Conservation (phyloP, 2,329 filamentous ascomycete species). For the Alternaria sp. region DNA sequence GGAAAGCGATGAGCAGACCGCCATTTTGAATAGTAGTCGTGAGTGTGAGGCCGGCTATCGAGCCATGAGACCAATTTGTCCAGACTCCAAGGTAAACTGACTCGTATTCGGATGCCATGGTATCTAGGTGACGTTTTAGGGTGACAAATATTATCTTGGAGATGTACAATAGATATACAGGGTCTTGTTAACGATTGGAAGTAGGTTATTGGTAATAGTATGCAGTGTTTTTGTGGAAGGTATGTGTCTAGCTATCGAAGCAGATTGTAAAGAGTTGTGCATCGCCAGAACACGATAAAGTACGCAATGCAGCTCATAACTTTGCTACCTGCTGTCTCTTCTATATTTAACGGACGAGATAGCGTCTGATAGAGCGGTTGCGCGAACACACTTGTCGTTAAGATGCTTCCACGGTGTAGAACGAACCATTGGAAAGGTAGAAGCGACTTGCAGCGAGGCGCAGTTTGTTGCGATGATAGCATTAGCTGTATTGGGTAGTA, state of each 20-base stretch:
- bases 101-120: background rate
- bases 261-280: background rate
- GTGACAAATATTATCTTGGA: background rate
- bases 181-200: background rate
- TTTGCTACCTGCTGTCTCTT: background rate
- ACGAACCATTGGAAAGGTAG: background rate
- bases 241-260: background rate
- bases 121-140: background rate
- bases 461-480: background rate
- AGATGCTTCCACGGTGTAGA: background rate
- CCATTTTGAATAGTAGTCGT: slow-evolving; percentile 39
- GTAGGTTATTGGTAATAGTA: background rate
- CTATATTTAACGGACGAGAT: background rate
- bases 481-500: background rate
- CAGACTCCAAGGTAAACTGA: slow-evolving; percentile 14
- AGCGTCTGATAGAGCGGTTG: background rate
- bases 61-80: slow-evolving; percentile 29
- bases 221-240: background rate
- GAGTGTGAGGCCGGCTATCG: slow-evolving; percentile 39
- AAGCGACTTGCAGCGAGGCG: background rate
- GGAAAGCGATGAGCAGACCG: slow-evolving; percentile 44
- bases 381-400: background rate
- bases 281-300: background rate
- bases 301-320: background rate
- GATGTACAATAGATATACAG: background rate